Base-by-base conservation (phyloP, 2,329 filamentous ascomycete genomes). In the Capronia americana region DNA sequence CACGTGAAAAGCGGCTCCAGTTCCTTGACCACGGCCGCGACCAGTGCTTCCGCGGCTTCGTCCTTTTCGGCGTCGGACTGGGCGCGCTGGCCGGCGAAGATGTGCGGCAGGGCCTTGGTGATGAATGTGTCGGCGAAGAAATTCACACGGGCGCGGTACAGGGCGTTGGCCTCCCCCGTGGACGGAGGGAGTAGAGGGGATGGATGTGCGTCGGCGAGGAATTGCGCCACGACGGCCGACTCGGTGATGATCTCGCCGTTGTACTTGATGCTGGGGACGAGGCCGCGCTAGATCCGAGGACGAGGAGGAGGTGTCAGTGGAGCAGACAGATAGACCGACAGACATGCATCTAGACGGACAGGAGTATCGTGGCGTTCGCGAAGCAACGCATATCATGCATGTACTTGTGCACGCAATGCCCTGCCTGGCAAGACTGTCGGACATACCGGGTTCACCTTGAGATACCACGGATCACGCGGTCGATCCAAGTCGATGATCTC, bases 61-160 rank as follows among this genome's bases (percentile, higher is more conserved):
- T 82, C 75, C 67, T 83, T 82, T 66, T 61, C 58, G 10, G 28
- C 28, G 2, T 51, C 46, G 2, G 58, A 11, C 46, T 61, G 58
- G n/a, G 46, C 58, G 4, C 58, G 58, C 20, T 26, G 20, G 3
- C 58, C 58, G 46, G n/a, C 58, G 23, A 81, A 80, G 34, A 85
- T 77, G 48, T 79, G 75, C 0, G 79, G 72, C 6, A 84, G 80
- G 58, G 88, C 82, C 75, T 92, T 92, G 74, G 78, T 83, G 71
- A 85, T 81, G 82, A 85, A 93, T 0, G 90, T 84, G 72, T 93
- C 90, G 53, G 87, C 85, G 74, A 95, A 93, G 78, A 92, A 92
- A 66, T 81, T 82, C 71, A 92, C 85, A 61, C 86, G 84, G 0
- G 91, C 91, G 38, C 92, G 85, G 57, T 79, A 76, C 30, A 93